Conservation (phyloP, 1,284 basidiomycete species). For the Malassezia psittaci region DNA sequence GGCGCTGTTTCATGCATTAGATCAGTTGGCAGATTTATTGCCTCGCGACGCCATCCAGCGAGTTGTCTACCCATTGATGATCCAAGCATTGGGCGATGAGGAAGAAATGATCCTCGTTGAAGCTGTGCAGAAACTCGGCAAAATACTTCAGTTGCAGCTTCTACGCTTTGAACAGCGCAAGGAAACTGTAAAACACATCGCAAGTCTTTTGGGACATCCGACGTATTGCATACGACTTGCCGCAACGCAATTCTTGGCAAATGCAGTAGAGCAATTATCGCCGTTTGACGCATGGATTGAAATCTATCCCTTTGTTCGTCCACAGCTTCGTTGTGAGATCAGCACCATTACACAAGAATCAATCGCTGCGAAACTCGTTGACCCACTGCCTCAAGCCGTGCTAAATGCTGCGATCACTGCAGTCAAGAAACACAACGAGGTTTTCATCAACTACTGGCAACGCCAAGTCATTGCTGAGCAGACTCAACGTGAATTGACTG, state of each 20-base stretch:
- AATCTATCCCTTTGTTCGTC: constrained; percentile 76
- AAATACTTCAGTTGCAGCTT: constrained; percentile 71
- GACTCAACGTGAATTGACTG: no score
- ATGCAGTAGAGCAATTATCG: constrained; percentile 62
- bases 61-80: constrained; percentile 83
- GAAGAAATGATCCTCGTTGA: constrained; percentile 86
- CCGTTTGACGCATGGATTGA: constrained; percentile 80
- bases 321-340: constrained; percentile 77
- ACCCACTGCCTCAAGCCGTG: constrained; percentile 61
- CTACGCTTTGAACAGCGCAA: constrained; percentile 85
- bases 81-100: constrained; percentile 71
- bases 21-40: constrained; percentile 62
- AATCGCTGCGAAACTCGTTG: constrained; percentile 63
- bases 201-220: constrained; percentile 87
- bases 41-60: constrained; percentile 51
- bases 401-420: constrained; percentile 64
- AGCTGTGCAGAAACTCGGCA: constrained; percentile 72
- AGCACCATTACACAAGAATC: constrained; percentile 63
- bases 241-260: constrained; percentile 72
- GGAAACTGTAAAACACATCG: constrained; percentile 76
- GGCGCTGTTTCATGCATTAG: constrained; percentile 89
- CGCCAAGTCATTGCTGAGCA: not conserved
- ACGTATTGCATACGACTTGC: constrained; percentile 97
- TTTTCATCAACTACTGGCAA: not conserved
- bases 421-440: not conserved